phyloP scores from a whole-genome alignment of 441 rosid species.

The Omphalea diandra region DNA sequence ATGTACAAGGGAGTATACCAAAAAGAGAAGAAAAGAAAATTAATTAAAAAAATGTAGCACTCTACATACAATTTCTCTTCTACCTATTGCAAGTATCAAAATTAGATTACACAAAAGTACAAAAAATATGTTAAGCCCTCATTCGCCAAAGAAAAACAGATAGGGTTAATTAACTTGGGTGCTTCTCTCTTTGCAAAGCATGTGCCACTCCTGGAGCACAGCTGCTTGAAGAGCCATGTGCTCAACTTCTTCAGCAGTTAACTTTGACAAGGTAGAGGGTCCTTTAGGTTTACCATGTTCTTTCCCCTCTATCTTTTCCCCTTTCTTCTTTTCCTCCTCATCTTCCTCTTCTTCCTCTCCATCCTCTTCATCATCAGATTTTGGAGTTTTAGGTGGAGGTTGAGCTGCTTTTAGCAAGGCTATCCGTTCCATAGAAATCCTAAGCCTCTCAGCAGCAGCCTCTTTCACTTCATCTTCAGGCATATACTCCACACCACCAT shows the following conservation, averaged over 20 bases:
- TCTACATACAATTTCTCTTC: slow-evolving; percentile 15
- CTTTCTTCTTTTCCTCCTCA: slow-evolving; percentile 23
- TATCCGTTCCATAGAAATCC: slow-evolving; percentile 91
- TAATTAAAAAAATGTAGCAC: not conserved
- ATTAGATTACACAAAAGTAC: slow-evolving; percentile 13
- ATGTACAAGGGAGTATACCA: slow-evolving; percentile 29
- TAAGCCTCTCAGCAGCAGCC: slow-evolving; percentile 85
- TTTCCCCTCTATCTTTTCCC: slow-evolving; percentile 28
- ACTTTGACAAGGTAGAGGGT: slow-evolving; percentile 67
- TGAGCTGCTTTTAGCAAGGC: slow-evolving; percentile 92
- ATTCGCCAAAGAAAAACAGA: not conserved
- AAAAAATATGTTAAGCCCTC: slow-evolving; percentile 19
- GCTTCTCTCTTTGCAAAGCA: slow-evolving; percentile 76
- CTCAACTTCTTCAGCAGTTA: slow-evolving; percentile 95
- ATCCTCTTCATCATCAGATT: slow-evolving; percentile 51
- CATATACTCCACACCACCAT: slow-evolving; percentile 93
- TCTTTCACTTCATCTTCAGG: slow-evolving; percentile 96
- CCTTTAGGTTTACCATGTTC: slow-evolving; percentile 58
- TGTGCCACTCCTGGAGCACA: slow-evolving; percentile 97
- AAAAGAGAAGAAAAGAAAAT: not conserved
- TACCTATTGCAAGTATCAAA: slow-evolving; percentile 18
- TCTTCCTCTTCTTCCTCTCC: slow-evolving; percentile 36
- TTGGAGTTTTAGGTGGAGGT: slow-evolving; percentile 62
- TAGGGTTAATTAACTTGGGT: slow-evolving; percentile 30
- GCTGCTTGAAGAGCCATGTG: slow-evolving; percentile 96